A percentile compares a stretch with the other conserved stretches of the same genome.
Evolutionary conservation across 2,329 filamentous ascomycete species (phyloP).

Genomic region (Colletotrichum zoysiae): DNA sequence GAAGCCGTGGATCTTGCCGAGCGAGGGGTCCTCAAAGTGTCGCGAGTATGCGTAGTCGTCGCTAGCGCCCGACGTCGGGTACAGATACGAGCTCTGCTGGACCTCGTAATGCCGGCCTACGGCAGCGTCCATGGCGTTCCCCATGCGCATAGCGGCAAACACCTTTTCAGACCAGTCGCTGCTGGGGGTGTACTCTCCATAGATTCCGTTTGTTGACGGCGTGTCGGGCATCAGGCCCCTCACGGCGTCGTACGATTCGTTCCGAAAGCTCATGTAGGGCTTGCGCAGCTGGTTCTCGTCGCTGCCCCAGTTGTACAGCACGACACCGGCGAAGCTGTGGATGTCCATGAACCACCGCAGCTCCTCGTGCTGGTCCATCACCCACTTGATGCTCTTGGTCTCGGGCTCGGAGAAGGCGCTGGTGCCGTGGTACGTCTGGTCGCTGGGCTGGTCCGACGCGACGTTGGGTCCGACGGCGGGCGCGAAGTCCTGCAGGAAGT

Average conservation of each 20-base stretch:
- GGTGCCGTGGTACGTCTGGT: slow-evolving; percentile 64
- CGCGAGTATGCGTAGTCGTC: slow-evolving; percentile 62
- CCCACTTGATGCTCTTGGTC: slow-evolving; percentile 65
- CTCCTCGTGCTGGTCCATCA: slow-evolving; percentile 62
- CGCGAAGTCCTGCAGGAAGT: slow-evolving; percentile 61
- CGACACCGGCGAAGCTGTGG: slow-evolving; percentile 63
- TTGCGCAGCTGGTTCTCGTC: slow-evolving; percentile 63
- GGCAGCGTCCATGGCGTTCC: slow-evolving; percentile 54
- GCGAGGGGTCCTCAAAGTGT: slow-evolving; percentile 54
- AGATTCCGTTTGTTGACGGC: slow-evolving; percentile 49
- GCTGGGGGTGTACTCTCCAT: slow-evolving; percentile 60
- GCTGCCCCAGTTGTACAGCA: slow-evolving; percentile 68
- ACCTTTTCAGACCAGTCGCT: slow-evolving; percentile 52
- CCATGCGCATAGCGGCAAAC: slow-evolving; percentile 52
- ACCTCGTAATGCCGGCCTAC: slow-evolving; percentile 54
- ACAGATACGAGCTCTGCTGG: slow-evolving; percentile 56
- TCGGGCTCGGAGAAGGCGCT: slow-evolving; percentile 68
- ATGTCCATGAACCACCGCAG: slow-evolving; percentile 71
- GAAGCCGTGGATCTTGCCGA: slow-evolving; percentile 57
- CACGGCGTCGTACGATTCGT: slow-evolving; percentile 63
- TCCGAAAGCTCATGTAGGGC: slow-evolving; percentile 64
- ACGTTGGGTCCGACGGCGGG: slow-evolving; percentile 53
- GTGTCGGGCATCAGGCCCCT: slow-evolving; percentile 60
- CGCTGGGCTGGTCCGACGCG: slow-evolving; percentile 58
- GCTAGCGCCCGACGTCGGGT: slow-evolving; percentile 60